A percentile compares a stretch with the other conserved stretches of the same genome.
phyloP scores from a whole-genome alignment of 306 rosid species.

The Ormosia emarginata region DNA sequence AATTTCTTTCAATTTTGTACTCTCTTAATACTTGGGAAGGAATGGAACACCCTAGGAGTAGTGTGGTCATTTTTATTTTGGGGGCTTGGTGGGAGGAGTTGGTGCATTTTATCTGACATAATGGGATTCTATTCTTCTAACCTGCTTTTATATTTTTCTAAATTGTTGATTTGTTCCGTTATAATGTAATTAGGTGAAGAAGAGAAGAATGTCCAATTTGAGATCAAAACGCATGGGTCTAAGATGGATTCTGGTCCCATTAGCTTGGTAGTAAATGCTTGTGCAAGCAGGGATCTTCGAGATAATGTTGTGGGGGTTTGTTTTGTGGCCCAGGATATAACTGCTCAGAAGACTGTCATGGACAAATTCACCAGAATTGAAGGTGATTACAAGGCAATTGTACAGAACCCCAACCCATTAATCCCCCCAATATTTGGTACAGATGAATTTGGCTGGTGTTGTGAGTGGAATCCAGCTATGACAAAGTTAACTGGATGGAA shows the following conservation, averaged over 20 bases:
- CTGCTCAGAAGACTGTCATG: constrained; percentile 89
- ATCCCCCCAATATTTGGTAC: constrained; percentile 95
- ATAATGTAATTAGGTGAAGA: constrained; percentile 67
- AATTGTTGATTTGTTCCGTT: constrained; percentile 23
- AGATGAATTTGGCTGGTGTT: constrained; percentile 98
- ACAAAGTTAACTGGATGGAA: constrained; percentile 83
- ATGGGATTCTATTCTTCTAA: neutral
- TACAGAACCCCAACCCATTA: constrained; percentile 80
- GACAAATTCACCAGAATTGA: constrained; percentile 94
- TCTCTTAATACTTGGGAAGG: neutral
- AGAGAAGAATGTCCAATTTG: constrained; percentile 87
- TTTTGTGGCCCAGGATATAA: constrained; percentile 95
- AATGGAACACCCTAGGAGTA: constrained; percentile 12
- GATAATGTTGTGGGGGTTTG: constrained; percentile 91
- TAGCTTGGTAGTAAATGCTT: constrained; percentile 86
- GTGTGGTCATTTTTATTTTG: neutral
- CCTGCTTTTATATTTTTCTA: neutral
- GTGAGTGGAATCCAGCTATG: constrained; percentile 97
- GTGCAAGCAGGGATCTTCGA: constrained; percentile 82
- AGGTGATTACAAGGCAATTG: constrained; percentile 97
- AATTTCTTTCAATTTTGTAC: neutral
- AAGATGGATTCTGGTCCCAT: constrained; percentile 66
- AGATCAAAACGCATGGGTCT: constrained; percentile 75
- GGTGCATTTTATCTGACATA: neutral
- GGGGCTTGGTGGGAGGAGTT: neutral